Evolutionary conservation across 257 asterid species (phyloP), one percentile per base, ranked within the genome.

Genomic region (Gentiana dahurica): DNA sequence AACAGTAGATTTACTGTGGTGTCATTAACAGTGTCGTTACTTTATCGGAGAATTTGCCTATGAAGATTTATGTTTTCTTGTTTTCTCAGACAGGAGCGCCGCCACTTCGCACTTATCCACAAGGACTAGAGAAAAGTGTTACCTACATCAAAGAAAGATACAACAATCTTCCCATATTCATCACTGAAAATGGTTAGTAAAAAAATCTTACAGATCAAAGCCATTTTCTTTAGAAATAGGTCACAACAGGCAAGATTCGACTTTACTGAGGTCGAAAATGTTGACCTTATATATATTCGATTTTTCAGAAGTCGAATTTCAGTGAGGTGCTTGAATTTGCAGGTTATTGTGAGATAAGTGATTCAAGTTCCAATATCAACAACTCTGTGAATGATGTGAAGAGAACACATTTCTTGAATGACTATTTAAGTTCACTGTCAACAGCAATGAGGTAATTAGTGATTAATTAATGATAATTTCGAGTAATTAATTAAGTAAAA

Each of bases 51-150:
- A 24, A 24, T 24, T 24, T 24, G 0, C 24, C 24, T 24, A 24
- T 24, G n/a, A 24, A 24, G 24, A 0, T 39, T 39, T n/a, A 48
- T 36, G 51, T 15, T 36, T 33, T 24, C 56, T 56, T 8, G 43
- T 37, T 61, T 66, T 57, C 13, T 11, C 53, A 71, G 76, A 66
- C 76, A 3, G 76, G 76, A 59, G 12, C 45, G 55, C 10, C 3
- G 2, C 43, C 36, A 6, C 37, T 71, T 11, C 61, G 37, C 35
- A 58, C 53, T 66, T 57, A 61, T 34, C 72, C 76, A 49, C 73
- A 75, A 65, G 94, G 89, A 63, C 77, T 81, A 81, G 76, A 75
- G 78, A 77, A 75, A 57, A 65, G 66, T 36, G 77, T 79, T 65
- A 81, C 73, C 34, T 75, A 79, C 66, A 54, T 84, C 56, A 77